These are phyloP conservation scores for Trichoderma sp. DNA, from an alignment of 2,329 filamentous ascomycete genomes.

Conservation along the genomic window DNA sequence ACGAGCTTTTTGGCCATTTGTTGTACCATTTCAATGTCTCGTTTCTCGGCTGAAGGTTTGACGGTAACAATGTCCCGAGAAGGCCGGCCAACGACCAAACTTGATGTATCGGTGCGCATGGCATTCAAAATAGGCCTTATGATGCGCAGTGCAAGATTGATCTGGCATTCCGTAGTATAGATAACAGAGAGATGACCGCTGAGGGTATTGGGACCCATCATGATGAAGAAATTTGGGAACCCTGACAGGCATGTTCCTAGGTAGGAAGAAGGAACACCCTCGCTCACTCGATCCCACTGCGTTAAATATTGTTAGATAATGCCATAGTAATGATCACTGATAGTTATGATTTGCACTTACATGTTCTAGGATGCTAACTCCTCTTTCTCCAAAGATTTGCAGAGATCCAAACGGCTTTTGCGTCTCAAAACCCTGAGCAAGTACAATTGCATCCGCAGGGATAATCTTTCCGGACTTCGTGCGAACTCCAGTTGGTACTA, in stretches of 20 bases:
- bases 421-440: slow-evolving; percentile 50
- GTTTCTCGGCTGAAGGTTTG: slow-evolving; percentile 33
- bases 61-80: slow-evolving; percentile 29
- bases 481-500: slow-evolving; percentile 23
- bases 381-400: slow-evolving; percentile 44
- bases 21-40: slow-evolving; percentile 38
- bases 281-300: slow-evolving; percentile 27
- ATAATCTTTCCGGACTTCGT: slow-evolving; percentile 25
- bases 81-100: not conserved
- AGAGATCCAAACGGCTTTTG: slow-evolving; percentile 46
- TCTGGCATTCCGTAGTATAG: slow-evolving; percentile 51
- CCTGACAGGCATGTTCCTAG: slow-evolving; percentile 47
- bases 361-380: slow-evolving; percentile 39
- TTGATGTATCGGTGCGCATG: slow-evolving; percentile 7
- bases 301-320: not conserved
- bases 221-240: slow-evolving; percentile 45
- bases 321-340: not conserved
- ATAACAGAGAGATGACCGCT: slow-evolving; percentile 51
- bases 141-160: slow-evolving; percentile 41
- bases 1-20: slow-evolving; percentile 42
- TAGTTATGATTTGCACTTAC: slow-evolving; percentile 31
- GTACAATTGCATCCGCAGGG: slow-evolving; percentile 39
- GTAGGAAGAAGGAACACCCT: slow-evolving; percentile 39
- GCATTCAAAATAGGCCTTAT: slow-evolving; percentile 40
- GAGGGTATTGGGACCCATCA: slow-evolving; percentile 36